Percentiles rank a stretch among this genome's conserved stretches.
Conservation (phyloP, 1,284 basidiomycete species). For the Amylostereum chailletii region DNA sequence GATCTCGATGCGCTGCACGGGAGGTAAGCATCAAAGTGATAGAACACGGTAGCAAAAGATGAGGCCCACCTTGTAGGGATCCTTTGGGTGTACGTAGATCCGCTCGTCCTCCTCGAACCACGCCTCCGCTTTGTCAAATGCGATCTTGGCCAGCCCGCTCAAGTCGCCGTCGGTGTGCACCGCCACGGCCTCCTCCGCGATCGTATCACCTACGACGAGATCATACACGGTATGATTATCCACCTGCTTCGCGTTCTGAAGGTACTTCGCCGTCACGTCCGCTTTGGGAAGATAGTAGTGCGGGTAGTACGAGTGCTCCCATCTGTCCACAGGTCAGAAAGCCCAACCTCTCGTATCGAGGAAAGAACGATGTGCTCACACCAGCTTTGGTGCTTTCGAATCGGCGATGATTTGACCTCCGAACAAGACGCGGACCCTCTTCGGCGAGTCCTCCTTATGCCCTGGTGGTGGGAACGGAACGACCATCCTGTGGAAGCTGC, state of each 20-base stretch:
- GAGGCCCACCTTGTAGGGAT: conserved; percentile 52
- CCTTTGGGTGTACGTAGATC: conserved; percentile 53
- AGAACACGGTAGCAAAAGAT: not conserved
- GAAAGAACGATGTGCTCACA: conserved; percentile 31
- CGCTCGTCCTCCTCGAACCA: conserved; percentile 67
- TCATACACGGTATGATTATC: conserved; percentile 29
- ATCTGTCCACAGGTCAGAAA: conserved; percentile 26
- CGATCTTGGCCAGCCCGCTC: conserved; percentile 38
- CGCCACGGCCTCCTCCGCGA: conserved; percentile 33
- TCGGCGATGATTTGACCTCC: conserved; percentile 45
- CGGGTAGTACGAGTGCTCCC: conserved; percentile 47
- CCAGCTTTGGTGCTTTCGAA: conserved; percentile 43
- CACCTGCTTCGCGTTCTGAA: conserved; percentile 22
- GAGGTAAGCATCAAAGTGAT: not conserved
- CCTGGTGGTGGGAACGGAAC: conserved; percentile 24
- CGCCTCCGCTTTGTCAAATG: conserved; percentile 42
- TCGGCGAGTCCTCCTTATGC: conserved; percentile 35
- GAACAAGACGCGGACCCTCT: conserved; percentile 50
- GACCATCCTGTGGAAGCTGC: conserved; percentile 10
- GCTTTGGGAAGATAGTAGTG: conserved; percentile 40
- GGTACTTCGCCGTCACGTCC: conserved; percentile 32
- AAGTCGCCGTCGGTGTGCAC: conserved; percentile 33
- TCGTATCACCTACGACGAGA: conserved; percentile 33
- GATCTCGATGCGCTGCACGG: conserved; percentile 44
- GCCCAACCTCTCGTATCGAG: not conserved